Evolutionary conservation across 208 protist genomes (phyloP).

Genomic region (Leishmania tropica): DNA sequence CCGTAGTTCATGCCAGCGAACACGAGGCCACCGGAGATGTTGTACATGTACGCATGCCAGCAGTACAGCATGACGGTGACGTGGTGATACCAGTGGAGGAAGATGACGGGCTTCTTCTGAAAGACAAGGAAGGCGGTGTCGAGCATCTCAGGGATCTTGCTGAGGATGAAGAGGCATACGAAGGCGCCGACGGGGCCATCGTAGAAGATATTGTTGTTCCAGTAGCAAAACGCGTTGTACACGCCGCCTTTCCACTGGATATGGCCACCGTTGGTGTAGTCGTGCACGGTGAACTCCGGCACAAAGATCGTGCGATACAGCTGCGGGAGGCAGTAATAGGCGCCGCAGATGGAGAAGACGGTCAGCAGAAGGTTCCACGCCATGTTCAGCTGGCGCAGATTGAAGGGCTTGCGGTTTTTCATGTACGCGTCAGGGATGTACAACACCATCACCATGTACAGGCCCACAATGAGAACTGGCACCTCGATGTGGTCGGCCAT

Average conservation of each 20-base stretch:
- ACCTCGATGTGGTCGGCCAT: constrained; percentile 60
- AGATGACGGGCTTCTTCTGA: constrained; percentile 84
- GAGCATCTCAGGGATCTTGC: constrained; percentile 89
- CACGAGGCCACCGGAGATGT: constrained; percentile 62
- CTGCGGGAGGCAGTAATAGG: constrained; percentile 60
- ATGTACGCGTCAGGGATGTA: constrained; percentile 67
- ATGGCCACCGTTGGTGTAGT: constrained; percentile 22
- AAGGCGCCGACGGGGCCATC: constrained; percentile 68
- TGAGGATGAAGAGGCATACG: constrained; percentile 70
- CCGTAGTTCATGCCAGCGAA: constrained; percentile 93
- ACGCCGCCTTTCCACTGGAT: constrained; percentile 41
- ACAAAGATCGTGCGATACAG: constrained; percentile 43
- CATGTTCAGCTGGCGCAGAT: constrained; percentile 55
- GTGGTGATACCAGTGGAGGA: constrained; percentile 95
- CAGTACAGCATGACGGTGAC: constrained; percentile 92
- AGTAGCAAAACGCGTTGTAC: constrained; percentile 64
- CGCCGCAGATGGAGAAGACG: constrained; percentile 70
- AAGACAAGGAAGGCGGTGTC: constrained; percentile 89
- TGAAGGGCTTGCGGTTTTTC: constrained; percentile 60
- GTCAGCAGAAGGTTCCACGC: constrained; percentile 87
- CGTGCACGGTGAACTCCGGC: constrained; percentile 28
- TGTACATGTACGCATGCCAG: constrained; percentile 77
- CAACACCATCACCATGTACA: constrained; percentile 69
- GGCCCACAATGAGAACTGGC: constrained; percentile 35
- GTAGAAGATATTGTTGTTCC: constrained; percentile 50